A percentile compares a stretch with the other conserved stretches of the same genome.
These are phyloP conservation scores for Boletus speciosus DNA, from an alignment of 768 basidiomycete species.

Conservation along the genomic window DNA sequence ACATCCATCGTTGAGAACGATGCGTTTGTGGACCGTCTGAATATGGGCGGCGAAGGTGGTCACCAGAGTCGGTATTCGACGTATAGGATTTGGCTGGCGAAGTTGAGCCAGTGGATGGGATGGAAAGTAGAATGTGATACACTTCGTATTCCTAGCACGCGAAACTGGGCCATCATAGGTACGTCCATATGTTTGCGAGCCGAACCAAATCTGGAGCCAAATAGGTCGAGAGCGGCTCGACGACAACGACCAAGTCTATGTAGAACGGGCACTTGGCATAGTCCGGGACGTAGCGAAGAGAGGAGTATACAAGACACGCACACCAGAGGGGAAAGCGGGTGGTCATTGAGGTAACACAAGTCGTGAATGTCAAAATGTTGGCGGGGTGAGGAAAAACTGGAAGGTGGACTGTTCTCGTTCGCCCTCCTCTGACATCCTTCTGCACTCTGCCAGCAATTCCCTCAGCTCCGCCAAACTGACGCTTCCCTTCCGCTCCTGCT, in stretches of 20 bases:
- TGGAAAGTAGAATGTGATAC: conserved; percentile 87
- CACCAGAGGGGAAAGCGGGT: conserved; percentile 63
- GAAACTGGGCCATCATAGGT: conserved; percentile 93
- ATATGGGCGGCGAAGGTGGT: conserved; percentile 60
- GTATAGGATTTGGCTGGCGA: conserved; percentile 87
- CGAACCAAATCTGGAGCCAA: not conserved
- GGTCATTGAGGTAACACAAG: conserved; percentile 14
- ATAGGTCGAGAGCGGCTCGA: conserved; percentile 28
- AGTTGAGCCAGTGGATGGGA: conserved; percentile 67
- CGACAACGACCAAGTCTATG: conserved; percentile 8
- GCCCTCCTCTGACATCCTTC: conserved; percentile 38
- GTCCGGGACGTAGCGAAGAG: conserved; percentile 53
- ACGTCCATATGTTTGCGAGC: conserved; percentile 21
- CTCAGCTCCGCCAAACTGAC: conserved; percentile 45
- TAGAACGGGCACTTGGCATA: conserved; percentile 48
- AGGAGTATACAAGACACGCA: conserved; percentile 70
- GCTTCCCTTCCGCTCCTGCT: conserved; percentile 25
- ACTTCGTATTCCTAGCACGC: conserved; percentile 87
- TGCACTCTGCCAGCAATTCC: conserved; percentile 54
- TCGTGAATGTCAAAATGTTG: conserved; percentile 1
- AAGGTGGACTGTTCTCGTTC: conserved; percentile 28
- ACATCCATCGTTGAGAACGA: conserved; percentile 17
- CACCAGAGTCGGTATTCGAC: conserved; percentile 69
- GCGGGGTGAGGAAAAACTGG: conserved; percentile 12
- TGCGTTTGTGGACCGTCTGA: conserved; percentile 42